Percentiles rank a stretch among this genome's conserved stretches.
phyloP scores from a whole-genome alignment of 768 basidiomycete species.

The Mrakia frigida region DNA sequence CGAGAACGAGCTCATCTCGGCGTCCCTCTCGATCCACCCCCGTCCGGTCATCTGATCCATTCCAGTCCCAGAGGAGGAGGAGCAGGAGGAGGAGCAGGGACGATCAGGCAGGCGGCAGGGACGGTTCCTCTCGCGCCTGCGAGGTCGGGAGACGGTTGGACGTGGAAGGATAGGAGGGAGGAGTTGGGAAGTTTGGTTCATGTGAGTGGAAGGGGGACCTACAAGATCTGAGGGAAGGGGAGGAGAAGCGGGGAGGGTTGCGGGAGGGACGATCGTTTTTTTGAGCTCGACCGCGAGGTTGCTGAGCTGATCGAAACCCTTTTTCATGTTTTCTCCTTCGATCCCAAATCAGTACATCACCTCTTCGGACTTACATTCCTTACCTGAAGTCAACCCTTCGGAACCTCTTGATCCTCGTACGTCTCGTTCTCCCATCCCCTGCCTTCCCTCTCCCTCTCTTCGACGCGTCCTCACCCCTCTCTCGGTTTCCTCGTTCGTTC shows the following conservation, averaged over 20 bases:
- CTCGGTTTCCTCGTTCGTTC: neutral
- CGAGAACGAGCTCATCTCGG: neutral
- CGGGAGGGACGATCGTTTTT: neutral
- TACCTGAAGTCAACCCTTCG: neutral
- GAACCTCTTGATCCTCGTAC: constrained; percentile 10
- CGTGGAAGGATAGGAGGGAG: neutral
- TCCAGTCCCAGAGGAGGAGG: neutral
- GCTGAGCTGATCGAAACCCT: neutral
- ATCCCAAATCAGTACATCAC: constrained; percentile 9
- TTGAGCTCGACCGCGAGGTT: neutral
- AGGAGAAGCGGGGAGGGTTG: neutral
- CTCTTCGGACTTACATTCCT: neutral
- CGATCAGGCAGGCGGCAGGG: neutral
- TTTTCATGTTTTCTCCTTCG: neutral
- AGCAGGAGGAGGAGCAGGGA: too few relatives aligned
- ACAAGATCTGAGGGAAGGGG: neutral
- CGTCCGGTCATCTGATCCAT: too few relatives aligned
- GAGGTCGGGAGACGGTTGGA: neutral
- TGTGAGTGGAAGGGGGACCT: neutral
- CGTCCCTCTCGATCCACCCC: neutral
- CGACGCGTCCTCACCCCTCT: neutral
- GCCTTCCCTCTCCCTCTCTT: neutral
- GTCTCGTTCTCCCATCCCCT: neutral
- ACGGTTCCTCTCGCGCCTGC: neutral
- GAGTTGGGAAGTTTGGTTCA: constrained; percentile 9